phyloP scores from a whole-genome alignment of 306 rosid genomes.

The Macrotyloma uniflorum region DNA sequence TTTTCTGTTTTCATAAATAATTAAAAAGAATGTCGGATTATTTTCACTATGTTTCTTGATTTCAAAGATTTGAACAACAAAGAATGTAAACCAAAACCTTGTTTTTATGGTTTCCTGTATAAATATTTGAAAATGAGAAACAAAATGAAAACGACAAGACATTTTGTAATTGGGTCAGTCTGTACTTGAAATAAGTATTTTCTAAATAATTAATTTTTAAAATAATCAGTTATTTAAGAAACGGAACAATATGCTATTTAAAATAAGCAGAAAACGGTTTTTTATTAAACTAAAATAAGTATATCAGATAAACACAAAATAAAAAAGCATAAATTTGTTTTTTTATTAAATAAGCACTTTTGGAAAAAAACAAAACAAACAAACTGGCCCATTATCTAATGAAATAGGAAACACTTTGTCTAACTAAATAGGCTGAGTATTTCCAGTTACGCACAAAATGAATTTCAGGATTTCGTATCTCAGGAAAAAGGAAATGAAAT shows the following conservation, averaged over 20 bases:
- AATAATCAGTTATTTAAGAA: no score
- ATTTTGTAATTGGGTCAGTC: neutral
- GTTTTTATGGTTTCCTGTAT: neutral
- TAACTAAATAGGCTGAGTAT: constrained; percentile 7
- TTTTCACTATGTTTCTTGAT: neutral
- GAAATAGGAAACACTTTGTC: neutral
- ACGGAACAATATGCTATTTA: no score
- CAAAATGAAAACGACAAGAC: neutral
- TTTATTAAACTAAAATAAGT: no score
- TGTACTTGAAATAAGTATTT: no score
- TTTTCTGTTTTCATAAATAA: neutral
- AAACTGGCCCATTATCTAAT: no score
- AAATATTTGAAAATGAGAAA: neutral
- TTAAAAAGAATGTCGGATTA: neutral
- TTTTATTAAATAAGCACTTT: no score
- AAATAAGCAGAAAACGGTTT: no score
- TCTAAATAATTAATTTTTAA: no score
- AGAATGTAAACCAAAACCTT: neutral
- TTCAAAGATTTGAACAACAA: neutral
- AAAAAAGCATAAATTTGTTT: no score
- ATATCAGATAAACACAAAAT: no score
- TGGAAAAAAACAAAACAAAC: no score
- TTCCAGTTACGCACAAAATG: constrained; percentile 10
- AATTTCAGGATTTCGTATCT: neutral
- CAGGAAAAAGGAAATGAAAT: neutral